Conservation (phyloP, 768 basidiomycete species). For the Amanita phalloides region DNA sequence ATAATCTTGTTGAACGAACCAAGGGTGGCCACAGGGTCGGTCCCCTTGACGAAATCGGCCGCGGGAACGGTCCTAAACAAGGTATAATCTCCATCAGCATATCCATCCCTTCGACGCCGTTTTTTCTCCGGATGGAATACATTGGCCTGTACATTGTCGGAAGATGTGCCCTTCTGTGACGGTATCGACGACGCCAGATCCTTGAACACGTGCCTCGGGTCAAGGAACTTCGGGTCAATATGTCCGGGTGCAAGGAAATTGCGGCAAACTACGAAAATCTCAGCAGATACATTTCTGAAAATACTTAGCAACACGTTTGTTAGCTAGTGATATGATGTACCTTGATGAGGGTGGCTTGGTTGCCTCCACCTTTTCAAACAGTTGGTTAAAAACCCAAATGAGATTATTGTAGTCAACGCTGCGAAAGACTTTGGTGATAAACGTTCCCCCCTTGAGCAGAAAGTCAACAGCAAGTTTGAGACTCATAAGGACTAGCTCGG, state of each 20-base stretch:
- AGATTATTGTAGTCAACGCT: slow-evolving; percentile 98
- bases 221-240: slow-evolving; percentile 97
- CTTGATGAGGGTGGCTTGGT: slow-evolving; percentile 97
- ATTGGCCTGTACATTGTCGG: slow-evolving; percentile 70
- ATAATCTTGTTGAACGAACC: slow-evolving; percentile 70
- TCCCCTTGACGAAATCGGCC: slow-evolving; percentile 54
- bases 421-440: slow-evolving; percentile 97
- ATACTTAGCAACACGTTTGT: slow-evolving; percentile 1
- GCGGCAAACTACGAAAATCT: slow-evolving; percentile 98
- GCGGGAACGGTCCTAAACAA: slow-evolving; percentile 70
- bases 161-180: slow-evolving; percentile 41
- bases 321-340: slow-evolving; percentile 25
- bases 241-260: slow-evolving; percentile 90
- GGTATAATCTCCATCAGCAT: slow-evolving; percentile 89
- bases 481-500: slow-evolving; percentile 92
- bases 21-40: slow-evolving; percentile 71
- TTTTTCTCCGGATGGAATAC: slow-evolving; percentile 99
- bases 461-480: slow-evolving; percentile 95
- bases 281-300: slow-evolving; percentile 91
- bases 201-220: slow-evolving; percentile 96
- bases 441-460: slow-evolving; percentile 84
- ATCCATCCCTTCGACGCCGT: slow-evolving; percentile 85
- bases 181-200: slow-evolving; percentile 50
- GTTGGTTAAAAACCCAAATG: slow-evolving; percentile 96
- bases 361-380: slow-evolving; percentile 94